Base-by-base conservation (phyloP, 208 protist genomes). In the Giardia muris region DNA sequence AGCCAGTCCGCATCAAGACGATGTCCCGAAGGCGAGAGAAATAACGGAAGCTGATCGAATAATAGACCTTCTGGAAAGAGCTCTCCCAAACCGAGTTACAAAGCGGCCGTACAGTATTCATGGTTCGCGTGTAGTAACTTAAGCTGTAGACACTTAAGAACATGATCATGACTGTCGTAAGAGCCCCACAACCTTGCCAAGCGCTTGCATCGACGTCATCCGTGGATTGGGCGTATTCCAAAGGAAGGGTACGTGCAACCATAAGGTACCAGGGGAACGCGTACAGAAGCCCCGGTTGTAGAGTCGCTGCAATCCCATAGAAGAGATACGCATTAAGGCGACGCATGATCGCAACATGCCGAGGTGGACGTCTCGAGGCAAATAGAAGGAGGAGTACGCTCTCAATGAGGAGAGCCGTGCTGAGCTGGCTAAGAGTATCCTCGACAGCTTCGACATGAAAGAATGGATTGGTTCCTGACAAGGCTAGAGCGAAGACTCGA, bases 131-230 rank as follows among this genome's bases (percentile, higher is more conserved):
- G 30, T 76, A 76, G 57, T 76, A 76, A 10, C 19, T 30, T 39
- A 76, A 76, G 57, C 57, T 30, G 30, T 76, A 76, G 19, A 76
- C 57, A n/a, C n/a, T n/a, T 76, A 76, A 76, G 57, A 76, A 76
- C 19, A 30, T 39, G 19, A 76, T 10, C 57, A 76, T 30, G 30
- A 30, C 30, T 10, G 19, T 30, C 57, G 30, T 10, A 10, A 30
- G 19, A 39, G 57, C 57, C 10, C 10, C 19, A 76, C 30, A 76
- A 39, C 57, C 57, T 76, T 10, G 57, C 30, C 30, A 39, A 30
- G 57, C 57, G 30, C 30, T 30, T 10, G 57, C 30, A 30, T 76
- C 30, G 10, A 39, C 57, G 57, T 76, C 57, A 39, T 10, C 30
- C 10, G 57, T 39, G 19, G 30, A 76, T 76, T 10, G 30, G 10